Conservation (phyloP, 2,329 filamentous ascomycete genomes). For the Fusarium sp. region DNA sequence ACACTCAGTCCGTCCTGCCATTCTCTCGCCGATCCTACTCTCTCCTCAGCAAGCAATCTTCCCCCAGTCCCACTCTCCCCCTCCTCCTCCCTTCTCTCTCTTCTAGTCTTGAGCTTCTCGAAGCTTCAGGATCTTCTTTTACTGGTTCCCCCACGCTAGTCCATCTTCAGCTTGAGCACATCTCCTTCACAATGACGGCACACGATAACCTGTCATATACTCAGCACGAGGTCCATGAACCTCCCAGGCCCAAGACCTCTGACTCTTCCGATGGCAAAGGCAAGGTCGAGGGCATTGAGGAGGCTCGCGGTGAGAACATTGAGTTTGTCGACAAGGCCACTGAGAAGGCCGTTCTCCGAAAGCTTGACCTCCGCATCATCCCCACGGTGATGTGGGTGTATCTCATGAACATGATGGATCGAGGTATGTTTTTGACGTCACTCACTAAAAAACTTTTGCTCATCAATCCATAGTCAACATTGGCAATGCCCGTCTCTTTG, state of each 20-base stretch:
- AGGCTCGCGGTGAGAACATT: constrained; percentile 22
- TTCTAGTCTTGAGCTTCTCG: neutral
- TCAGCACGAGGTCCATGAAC: constrained; percentile 6
- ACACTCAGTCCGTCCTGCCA: neutral
- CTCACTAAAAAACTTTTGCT: neutral
- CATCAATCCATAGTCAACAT: constrained; percentile 68
- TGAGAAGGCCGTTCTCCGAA: constrained; percentile 40
- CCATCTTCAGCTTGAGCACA: neutral
- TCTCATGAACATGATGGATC: constrained; percentile 52
- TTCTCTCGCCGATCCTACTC: neutral
- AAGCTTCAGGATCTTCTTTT: neutral
- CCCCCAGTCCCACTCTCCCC: neutral
- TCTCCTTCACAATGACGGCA: constrained; percentile 12
- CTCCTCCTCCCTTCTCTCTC: neutral
- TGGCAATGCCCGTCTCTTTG: constrained; percentile 68
- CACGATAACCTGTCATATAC: constrained; percentile 8
- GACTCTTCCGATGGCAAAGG: constrained; percentile 28
- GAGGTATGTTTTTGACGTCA: constrained; percentile 33
- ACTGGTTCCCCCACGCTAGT: neutral
- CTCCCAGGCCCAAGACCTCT: constrained; percentile 22
- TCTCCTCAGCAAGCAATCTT: neutral
- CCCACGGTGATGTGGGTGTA: constrained; percentile 50
- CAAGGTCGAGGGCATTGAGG: constrained; percentile 23
- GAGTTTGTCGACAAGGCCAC: constrained; percentile 34
- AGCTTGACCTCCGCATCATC: constrained; percentile 49